These are phyloP conservation scores for Candida broadrunensis DNA, from an alignment of 805 yeast species.

Conservation along the genomic window DNA sequence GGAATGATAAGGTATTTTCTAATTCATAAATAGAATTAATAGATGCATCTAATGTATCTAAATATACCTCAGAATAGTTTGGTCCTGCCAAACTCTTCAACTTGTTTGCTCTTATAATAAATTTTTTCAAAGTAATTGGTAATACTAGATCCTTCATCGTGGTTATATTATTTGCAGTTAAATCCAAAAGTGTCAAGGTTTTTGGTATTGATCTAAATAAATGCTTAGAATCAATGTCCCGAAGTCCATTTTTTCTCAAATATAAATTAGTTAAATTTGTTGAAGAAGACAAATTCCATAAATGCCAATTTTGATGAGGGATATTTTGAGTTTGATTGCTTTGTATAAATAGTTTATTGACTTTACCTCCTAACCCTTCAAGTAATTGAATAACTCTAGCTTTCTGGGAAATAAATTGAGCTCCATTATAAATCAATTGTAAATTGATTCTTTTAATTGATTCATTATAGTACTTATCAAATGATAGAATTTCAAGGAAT, in stretches of 20 bases:
- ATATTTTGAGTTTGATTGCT: background rate
- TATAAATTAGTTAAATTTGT: background rate
- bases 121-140: constrained; percentile 9
- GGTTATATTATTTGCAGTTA: constrained; percentile 14
- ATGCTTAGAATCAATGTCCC: background rate
- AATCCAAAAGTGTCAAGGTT: constrained; percentile 9
- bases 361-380: background rate
- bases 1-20: constrained; percentile 8
- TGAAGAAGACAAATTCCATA: background rate
- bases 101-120: constrained; percentile 13
- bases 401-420: background rate
- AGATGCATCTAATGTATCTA: constrained; percentile 11
- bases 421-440: background rate
- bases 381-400: background rate
- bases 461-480: background rate
- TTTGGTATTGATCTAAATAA: constrained; percentile 1
- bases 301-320: background rate
- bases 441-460: background rate
- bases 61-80: constrained; percentile 4
- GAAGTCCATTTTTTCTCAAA: constrained; percentile 1
- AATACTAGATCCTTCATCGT: constrained; percentile 8
- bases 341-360: background rate
- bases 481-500: background rate
- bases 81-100: constrained; percentile 10
- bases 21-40: constrained; percentile 10